Percentiles rank a stretch among this genome's conserved stretches.
Evolutionary conservation across 257 asterid species (phyloP).

Genomic region (Paulownia fortunei): DNA sequence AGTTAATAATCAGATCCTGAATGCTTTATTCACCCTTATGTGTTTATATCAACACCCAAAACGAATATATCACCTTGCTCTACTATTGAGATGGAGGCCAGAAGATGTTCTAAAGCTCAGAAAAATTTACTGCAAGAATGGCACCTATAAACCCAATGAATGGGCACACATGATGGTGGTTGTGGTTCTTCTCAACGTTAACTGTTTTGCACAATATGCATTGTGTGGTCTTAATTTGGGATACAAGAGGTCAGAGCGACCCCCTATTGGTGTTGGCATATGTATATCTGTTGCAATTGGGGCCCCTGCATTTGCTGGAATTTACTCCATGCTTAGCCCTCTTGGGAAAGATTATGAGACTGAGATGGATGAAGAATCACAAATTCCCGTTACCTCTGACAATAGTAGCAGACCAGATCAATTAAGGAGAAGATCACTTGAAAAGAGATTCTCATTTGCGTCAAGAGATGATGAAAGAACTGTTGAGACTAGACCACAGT

Average conservation of each 20-base stretch:
- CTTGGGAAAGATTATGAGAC: constrained; percentile 74
- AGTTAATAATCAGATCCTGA: constrained; percentile 83
- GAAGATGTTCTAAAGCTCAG: constrained; percentile 63
- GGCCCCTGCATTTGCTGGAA: constrained; percentile 76
- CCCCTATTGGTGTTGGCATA: constrained; percentile 76
- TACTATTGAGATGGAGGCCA: constrained; percentile 66
- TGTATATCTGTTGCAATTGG: constrained; percentile 66
- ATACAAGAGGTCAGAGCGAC: constrained; percentile 61
- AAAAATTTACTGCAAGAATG: constrained; percentile 66
- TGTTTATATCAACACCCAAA: constrained; percentile 81
- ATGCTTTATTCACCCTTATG: constrained; percentile 83
- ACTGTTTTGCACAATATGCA: constrained; percentile 79
- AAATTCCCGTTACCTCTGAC: constrained; percentile 37
- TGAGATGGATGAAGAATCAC: constrained; percentile 67
- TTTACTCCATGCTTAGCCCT: constrained; percentile 74
- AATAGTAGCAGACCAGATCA: constrained; percentile 42
- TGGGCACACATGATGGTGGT: constrained; percentile 90
- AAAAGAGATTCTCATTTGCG: constrained; percentile 70
- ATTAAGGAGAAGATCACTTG: constrained; percentile 48
- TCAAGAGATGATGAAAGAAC: constrained; percentile 39
- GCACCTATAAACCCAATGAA: constrained; percentile 73
- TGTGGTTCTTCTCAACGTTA: constrained; percentile 58
- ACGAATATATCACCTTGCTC: constrained; percentile 64
- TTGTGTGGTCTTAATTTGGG: constrained; percentile 78
- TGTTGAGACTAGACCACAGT: constrained; percentile 59